Evolutionary conservation across 1,284 basidiomycete genomes (phyloP), one percentile per base, ranked within the genome.

Genomic region (Leccinum pachyderme): DNA sequence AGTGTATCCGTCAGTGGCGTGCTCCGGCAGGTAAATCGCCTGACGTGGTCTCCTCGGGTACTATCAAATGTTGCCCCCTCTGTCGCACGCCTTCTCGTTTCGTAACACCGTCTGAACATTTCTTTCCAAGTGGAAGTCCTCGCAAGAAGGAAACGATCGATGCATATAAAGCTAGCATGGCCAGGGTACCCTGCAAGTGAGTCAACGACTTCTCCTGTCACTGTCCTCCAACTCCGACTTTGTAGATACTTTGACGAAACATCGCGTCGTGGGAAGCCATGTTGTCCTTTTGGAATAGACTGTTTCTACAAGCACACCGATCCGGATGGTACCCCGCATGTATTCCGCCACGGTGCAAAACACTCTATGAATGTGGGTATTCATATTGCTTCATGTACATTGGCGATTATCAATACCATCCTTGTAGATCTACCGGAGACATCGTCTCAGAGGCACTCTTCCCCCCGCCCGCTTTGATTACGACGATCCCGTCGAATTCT

Each of bases 1-100:
- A 89, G 86, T 91, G 88, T 64, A 85, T 91, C 58, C 82, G 81
- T 41, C 79, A 81, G 62, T 91, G 88, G 88, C 81, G 88, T 32
- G 79, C 81, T 58, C 77, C 78, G n/a, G 59, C 68, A 7, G 78
- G 75, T 24, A 87, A 83, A 65, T 73, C 76, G 5, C 61, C 64
- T 2, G 84, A 84, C 54, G 69, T 81, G 5, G 65, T 80, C 9
- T 69, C 73, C 24, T 82, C 83, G 7, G 79, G 79, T 18, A 82
- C 79, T 51, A 84, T 78, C 55, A 90, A 90, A 74, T 82, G 79
- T 49, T 91, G 89, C 64, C 88, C 89, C 0, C 82, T 88, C 72
- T 91, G 89, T 63, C 83, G 87, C 33, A 68, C 75, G 7, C 59
- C 75, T 4, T 87, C 87, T 35, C 77, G 75, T 49, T 89, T 86